Evolutionary conservation across 1,139 yeast species (phyloP), one percentile per base, ranked within the genome.

Genomic region (Taphrina wiesneri): DNA sequence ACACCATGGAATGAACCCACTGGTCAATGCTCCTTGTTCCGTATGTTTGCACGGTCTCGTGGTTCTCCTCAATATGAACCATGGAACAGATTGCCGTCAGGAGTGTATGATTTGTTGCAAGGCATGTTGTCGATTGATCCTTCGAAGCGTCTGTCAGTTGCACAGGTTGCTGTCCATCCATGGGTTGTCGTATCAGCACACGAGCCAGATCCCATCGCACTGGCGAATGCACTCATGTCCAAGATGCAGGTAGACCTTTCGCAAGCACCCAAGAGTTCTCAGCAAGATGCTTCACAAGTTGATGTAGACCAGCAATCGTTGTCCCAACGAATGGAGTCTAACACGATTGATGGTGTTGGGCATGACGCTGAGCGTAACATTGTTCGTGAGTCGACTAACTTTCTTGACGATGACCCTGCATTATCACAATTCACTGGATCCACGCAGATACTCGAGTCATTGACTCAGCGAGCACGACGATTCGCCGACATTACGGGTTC

Each of bases 1-100:
- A 83, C 86, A 0, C 87, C 89, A 0, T 86, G 90, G 90, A 86
- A 84, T 68, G 82, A 81, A 71, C 88, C 88, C 0, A 78, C 32
- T 72, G 71, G 43, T 6, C 51, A 41, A 17, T 52, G 56, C 47
- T n/a, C 3, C 77, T 77, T 21, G 88, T 85, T 52, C 70, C 75
- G 75, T 0, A 83, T 82, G 69, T 86, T 80, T 70, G 73, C 74
- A 11, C 74, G 75, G 13, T 85, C 79, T 70, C 77, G 77, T 46
- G 78, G 80, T 43, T 86, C 85, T 5, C 80, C 80, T 34, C 72
- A 82, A 0, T 56, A 63, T 39, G 72, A 72, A 23, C 85, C 86
- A 0, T 85, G 89, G 89, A 77, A 77, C 26, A 78, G 76, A 66
- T 73, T 85, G 15, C 81, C 83, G 6, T 75, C 81, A 0, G 78